Evolutionary conservation across 2,329 filamentous ascomycete genomes (phyloP).

Genomic region (Talaromyces sp.): DNA sequence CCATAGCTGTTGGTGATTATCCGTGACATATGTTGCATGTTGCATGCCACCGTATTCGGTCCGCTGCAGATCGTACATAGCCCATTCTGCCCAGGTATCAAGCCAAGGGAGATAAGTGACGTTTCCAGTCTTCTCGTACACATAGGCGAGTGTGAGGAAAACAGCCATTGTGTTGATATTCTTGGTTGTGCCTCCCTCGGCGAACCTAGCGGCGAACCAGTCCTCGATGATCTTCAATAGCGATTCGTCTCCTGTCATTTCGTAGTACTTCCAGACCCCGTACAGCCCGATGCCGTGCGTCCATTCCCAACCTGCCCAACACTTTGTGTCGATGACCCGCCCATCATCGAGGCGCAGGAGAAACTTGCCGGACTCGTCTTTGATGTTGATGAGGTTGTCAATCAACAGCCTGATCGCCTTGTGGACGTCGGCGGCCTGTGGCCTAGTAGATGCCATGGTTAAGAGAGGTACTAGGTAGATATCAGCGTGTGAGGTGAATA

Average conservation of each 20-base stretch:
- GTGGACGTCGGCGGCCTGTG: slow-evolving; percentile 40
- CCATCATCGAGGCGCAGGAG: slow-evolving; percentile 67
- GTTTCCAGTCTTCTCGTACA: slow-evolving; percentile 72
- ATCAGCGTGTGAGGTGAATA: neutral
- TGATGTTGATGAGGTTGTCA: slow-evolving; percentile 71
- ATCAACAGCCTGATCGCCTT: slow-evolving; percentile 63
- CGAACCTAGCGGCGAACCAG: slow-evolving; percentile 68
- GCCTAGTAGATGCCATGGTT: slow-evolving; percentile 16
- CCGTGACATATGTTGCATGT: slow-evolving; percentile 67
- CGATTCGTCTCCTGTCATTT: slow-evolving; percentile 59
- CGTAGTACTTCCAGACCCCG: slow-evolving; percentile 78
- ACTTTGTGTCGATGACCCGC: slow-evolving; percentile 76
- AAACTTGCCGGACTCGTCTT: slow-evolving; percentile 70
- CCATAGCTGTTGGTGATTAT: slow-evolving; percentile 74
- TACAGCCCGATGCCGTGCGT: slow-evolving; percentile 77
- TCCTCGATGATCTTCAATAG: slow-evolving; percentile 64
- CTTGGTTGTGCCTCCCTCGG: slow-evolving; percentile 69
- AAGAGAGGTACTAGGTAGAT: neutral
- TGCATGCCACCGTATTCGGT: slow-evolving; percentile 70
- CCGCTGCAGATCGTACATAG: slow-evolving; percentile 68
- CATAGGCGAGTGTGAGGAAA: slow-evolving; percentile 68
- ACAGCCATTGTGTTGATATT: slow-evolving; percentile 84
- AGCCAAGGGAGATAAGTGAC: slow-evolving; percentile 70
- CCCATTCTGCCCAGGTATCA: slow-evolving; percentile 78
- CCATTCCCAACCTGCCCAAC: slow-evolving; percentile 73